Conservation (phyloP, 176 grass and related monocot genomes). For the Areca catechu region DNA sequence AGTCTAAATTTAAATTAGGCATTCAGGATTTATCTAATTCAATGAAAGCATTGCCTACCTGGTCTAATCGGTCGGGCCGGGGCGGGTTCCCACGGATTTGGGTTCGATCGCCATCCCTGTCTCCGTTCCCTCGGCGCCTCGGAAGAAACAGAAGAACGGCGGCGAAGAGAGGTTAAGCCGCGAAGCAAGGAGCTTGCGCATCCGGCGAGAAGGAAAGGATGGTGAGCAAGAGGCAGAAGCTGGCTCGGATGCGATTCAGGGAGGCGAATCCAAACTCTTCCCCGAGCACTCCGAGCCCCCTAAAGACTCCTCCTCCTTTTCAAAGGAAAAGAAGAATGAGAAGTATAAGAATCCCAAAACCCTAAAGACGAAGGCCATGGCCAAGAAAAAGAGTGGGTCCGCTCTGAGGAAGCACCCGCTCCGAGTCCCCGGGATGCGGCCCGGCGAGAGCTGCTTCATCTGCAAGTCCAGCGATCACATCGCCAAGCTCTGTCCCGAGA, state of each 20-base stretch:
- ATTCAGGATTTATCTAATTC: too few relatives aligned
- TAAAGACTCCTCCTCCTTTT: conserved; percentile 9
- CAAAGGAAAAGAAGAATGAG: conserved; percentile 34
- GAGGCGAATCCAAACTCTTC: conserved; percentile 45
- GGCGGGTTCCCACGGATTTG: too few relatives aligned
- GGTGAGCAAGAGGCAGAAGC: conserved; percentile 68
- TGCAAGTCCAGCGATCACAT: conserved; percentile 80
- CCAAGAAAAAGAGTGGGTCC: conserved; percentile 1
- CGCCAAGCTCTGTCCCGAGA: conserved; percentile 83
- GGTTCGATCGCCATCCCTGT: too few relatives aligned
- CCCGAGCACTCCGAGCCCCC: conserved; percentile 16
- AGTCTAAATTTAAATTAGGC: too few relatives aligned
- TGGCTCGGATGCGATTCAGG: conserved; percentile 53
- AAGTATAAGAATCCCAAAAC: conserved; percentile 25
- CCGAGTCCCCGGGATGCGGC: conserved; percentile 78
- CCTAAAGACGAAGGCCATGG: conserved; percentile 7
- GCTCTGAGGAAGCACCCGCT: conserved; percentile 54
- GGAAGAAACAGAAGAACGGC: too few relatives aligned
- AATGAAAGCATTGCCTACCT: too few relatives aligned
- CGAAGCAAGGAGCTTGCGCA: too few relatives aligned
- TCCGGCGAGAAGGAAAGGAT: conserved; percentile 17
- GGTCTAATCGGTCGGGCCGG: too few relatives aligned
- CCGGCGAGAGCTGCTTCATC: conserved; percentile 96
- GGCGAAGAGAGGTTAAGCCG: too few relatives aligned
- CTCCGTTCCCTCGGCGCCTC: too few relatives aligned